A percentile compares a stretch with the other conserved stretches of the same genome.
Conservation (phyloP, 805 yeast species). For the Hanseniaspora mollemarum region DNA sequence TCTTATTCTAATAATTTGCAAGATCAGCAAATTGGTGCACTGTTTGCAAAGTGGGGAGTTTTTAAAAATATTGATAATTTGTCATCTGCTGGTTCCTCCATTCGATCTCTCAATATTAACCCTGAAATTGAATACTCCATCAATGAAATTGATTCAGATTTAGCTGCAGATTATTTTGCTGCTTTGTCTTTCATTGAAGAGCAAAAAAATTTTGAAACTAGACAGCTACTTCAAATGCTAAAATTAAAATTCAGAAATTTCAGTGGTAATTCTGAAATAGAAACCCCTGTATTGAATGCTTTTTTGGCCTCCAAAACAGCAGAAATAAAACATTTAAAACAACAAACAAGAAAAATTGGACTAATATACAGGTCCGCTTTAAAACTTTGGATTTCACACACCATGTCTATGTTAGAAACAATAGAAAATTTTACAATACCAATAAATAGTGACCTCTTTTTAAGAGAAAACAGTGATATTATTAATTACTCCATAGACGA, state of each 20-base stretch:
- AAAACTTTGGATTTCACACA: slow-evolving; percentile 6
- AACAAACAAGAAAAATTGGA: neutral
- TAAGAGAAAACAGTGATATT: neutral
- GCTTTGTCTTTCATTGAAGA: neutral
- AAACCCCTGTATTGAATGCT: neutral
- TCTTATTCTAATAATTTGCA: neutral
- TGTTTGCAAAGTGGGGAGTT: neutral
- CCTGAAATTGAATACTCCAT: neutral
- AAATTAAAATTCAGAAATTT: neutral
- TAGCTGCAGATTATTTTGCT: neutral
- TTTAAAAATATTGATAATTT: no score
- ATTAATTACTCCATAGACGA: slow-evolving; percentile 1
- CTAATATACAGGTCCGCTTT: slow-evolving; percentile 1
- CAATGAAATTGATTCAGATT: slow-evolving; percentile 2
- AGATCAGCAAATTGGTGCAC: neutral
- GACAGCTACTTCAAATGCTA: neutral
- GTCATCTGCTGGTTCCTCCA: neutral
- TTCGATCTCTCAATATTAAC: neutral
- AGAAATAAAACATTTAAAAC: slow-evolving; percentile 3
- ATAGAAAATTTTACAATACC: neutral
- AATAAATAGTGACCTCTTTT: neutral
- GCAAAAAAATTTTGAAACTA: neutral
- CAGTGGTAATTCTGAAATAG: neutral
- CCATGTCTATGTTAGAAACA: neutral
- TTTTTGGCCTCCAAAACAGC: neutral